phyloP scores from a whole-genome alignment of 2,329 filamentous ascomycete genomes.

The Pseudopithomyces chartarum region DNA sequence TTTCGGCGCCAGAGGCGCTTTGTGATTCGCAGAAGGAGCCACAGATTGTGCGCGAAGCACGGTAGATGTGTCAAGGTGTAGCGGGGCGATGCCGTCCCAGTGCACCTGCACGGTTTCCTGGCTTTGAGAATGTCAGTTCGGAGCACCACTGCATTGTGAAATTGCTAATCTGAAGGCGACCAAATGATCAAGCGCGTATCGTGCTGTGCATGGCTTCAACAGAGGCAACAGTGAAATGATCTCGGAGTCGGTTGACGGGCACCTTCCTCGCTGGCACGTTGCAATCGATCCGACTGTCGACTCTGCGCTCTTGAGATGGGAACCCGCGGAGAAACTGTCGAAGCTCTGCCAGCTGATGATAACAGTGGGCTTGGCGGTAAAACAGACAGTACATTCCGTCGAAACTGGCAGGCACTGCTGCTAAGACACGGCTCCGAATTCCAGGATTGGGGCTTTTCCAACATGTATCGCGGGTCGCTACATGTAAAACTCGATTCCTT shows the following conservation, averaged over 20 bases:
- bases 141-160: background rate
- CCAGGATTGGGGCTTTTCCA: background rate
- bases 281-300: too few species aligned
- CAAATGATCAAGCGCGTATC: too few species aligned
- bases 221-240: too few species aligned
- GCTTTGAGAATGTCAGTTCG: constrained; percentile 33
- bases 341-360: too few species aligned
- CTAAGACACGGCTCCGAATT: background rate
- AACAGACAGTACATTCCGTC: background rate
- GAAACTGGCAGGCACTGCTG: background rate
- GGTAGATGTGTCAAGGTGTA: constrained; percentile 38
- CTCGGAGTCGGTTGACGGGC: too few species aligned
- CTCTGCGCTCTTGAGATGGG: too few species aligned
- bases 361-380: too few species aligned
- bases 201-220: too few species aligned
- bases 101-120: constrained; percentile 25
- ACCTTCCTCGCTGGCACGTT: too few species aligned
- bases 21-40: constrained; percentile 31
- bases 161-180: background rate
- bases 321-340: too few species aligned
- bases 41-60: constrained; percentile 35
- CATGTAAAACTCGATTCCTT: background rate
- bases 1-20: constrained; percentile 45
- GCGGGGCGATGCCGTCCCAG: constrained; percentile 35
- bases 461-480: background rate